Percentiles rank a stretch among this genome's conserved stretches.
Conservation (phyloP, 176 grass and related monocot species). For the Cenchrus americanus region DNA sequence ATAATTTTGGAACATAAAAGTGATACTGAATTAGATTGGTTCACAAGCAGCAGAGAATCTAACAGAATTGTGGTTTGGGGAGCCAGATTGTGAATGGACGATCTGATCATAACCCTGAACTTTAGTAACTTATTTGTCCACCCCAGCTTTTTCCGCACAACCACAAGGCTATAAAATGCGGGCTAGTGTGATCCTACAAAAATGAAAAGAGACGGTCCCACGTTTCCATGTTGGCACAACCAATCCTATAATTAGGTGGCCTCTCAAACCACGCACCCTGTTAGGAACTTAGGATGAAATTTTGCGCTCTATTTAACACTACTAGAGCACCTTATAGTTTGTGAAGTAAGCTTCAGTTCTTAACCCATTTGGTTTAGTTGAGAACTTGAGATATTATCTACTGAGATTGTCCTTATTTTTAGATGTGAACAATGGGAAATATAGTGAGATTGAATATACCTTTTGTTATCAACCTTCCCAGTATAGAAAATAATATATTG, state of each 20-base stretch:
- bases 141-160: not conserved
- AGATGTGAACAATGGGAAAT: constrained; percentile 10
- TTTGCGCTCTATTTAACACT: not conserved
- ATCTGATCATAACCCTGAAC: not conserved
- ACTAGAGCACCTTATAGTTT: not conserved
- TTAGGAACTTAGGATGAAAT: not conserved
- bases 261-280: not conserved
- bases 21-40: not conserved
- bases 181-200: not conserved
- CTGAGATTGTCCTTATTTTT: not conserved
- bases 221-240: not conserved
- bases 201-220: not conserved
- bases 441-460: not conserved
- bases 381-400: not conserved
- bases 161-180: not conserved
- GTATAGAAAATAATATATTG: not conserved
- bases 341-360: constrained; percentile 3
- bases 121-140: not conserved
- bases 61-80: not conserved
- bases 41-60: not conserved
- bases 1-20: not conserved
- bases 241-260: not conserved
- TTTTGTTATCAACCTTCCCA: not conserved
- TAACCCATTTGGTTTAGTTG: constrained; percentile 6
- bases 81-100: not conserved